Percentiles rank a stretch among this genome's conserved stretches.
phyloP scores from a whole-genome alignment of 768 basidiomycete species.

The Lactarius sp. region DNA sequence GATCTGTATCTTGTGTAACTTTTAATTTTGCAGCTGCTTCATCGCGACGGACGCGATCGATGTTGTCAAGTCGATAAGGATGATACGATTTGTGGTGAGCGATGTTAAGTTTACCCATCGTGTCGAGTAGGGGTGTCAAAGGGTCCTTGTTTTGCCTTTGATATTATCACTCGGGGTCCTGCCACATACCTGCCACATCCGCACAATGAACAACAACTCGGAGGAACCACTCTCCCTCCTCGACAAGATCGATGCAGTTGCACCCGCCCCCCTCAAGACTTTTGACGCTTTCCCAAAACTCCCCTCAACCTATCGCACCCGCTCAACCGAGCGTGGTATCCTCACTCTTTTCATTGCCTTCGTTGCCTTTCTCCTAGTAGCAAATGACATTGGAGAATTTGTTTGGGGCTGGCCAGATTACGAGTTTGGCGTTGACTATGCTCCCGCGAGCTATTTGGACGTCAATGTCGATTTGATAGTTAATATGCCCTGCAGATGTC shows the following conservation, averaged over 20 bases:
- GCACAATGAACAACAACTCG: slow-evolving; percentile 46
- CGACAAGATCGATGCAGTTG: slow-evolving; percentile 30
- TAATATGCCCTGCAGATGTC: slow-evolving; percentile 90
- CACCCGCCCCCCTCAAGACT: slow-evolving; percentile 30
- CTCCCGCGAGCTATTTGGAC: slow-evolving; percentile 56
- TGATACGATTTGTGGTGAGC: slow-evolving; percentile 92
- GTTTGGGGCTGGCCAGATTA: slow-evolving; percentile 92
- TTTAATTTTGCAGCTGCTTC: slow-evolving; percentile 71
- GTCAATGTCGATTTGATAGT: slow-evolving; percentile 92
- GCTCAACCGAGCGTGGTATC: slow-evolving; percentile 25
- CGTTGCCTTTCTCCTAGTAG: slow-evolving; percentile 65
- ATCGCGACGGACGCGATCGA: slow-evolving; percentile 72
- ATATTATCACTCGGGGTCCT: slow-evolving; percentile 3
- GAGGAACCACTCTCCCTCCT: slow-evolving; percentile 22
- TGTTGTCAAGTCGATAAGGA: slow-evolving; percentile 80
- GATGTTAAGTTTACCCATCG: slow-evolving; percentile 83
- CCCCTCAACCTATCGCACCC: slow-evolving; percentile 35
- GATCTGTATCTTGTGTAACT: slow-evolving; percentile 65
- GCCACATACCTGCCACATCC: neutral
- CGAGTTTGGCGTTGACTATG: slow-evolving; percentile 80
- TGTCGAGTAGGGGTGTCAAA: neutral
- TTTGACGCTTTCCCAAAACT: slow-evolving; percentile 42
- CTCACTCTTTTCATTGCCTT: slow-evolving; percentile 58
- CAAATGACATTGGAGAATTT: slow-evolving; percentile 88
- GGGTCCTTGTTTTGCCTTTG: neutral